These are phyloP conservation scores for Beauveria bassiana DNA, from an alignment of 2,329 filamentous ascomycete species.

Conservation along the genomic window DNA sequence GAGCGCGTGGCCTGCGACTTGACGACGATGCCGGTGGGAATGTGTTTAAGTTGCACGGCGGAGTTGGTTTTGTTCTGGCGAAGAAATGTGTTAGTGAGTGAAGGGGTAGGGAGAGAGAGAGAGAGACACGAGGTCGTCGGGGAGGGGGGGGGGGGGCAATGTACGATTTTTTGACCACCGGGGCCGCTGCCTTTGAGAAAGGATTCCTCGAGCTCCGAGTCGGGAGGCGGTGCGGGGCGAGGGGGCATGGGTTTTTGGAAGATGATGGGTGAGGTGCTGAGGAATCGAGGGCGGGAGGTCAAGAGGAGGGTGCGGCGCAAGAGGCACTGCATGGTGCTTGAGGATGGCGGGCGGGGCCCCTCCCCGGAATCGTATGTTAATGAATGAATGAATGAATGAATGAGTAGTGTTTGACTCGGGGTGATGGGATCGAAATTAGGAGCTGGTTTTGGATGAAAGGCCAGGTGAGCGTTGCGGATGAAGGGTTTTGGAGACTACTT, in stretches of 20 bases:
- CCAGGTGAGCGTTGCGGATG: not conserved
- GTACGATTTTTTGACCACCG: conserved; percentile 89
- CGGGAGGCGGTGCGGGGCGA: conserved; percentile 62
- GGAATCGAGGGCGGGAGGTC: conserved; percentile 20
- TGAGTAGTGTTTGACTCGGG: not conserved
- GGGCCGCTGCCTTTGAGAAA: conserved; percentile 91
- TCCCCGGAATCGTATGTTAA: too few relatives aligned
- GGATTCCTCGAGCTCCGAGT: conserved; percentile 71
- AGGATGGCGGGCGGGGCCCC: too few relatives aligned
- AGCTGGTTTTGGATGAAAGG: not conserved
- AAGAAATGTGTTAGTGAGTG: not conserved
- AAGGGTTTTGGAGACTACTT: too few relatives aligned
- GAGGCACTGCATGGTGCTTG: conserved; percentile 1
- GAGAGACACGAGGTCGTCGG: not conserved
- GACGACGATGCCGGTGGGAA: conserved; percentile 83
- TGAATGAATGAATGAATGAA: not conserved
- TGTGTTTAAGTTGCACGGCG: conserved; percentile 85
- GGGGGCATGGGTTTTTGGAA: conserved; percentile 61
- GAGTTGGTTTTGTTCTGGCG: conserved; percentile 87
- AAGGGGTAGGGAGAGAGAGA: not conserved
- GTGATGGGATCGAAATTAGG: not conserved
- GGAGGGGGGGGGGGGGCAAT: conserved; percentile 16
- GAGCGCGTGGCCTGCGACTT: conserved; percentile 92
- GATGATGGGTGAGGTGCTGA: conserved; percentile 20
- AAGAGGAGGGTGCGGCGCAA: not conserved